phyloP scores from a whole-genome alignment of 805 yeast genomes.

The Schwanniomyces pseudopolymorphus region DNA sequence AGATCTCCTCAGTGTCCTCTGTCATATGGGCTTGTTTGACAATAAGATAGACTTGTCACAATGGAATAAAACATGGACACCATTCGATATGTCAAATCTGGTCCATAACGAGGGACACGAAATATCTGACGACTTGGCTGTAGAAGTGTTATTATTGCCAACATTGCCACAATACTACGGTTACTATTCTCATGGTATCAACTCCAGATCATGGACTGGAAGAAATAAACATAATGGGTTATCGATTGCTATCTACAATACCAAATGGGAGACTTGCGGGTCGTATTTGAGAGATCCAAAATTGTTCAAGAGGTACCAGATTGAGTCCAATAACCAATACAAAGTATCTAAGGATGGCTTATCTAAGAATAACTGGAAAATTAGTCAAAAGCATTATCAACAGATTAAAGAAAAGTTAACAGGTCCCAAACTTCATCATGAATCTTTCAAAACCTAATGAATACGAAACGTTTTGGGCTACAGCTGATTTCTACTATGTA shows the following conservation, averaged over 20 bases:
- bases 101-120: slow-evolving; percentile 16
- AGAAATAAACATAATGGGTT: slow-evolving; percentile 70
- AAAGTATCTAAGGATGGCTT: slow-evolving; percentile 16
- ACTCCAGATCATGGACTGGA: slow-evolving; percentile 70
- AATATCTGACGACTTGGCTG: slow-evolving; percentile 51
- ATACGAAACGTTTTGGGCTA: background rate
- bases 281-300: slow-evolving; percentile 27
- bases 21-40: slow-evolving; percentile 69
- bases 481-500: background rate
- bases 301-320: slow-evolving; percentile 26
- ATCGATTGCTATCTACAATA: slow-evolving; percentile 61
- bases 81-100: slow-evolving; percentile 26
- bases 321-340: slow-evolving; percentile 24
- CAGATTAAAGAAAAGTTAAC: slow-evolving; percentile 23
- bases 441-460: background rate
- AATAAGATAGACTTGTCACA: slow-evolving; percentile 28
- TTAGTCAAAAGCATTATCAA: slow-evolving; percentile 27
- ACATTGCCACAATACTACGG: slow-evolving; percentile 65
- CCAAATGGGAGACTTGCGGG: slow-evolving; percentile 45
- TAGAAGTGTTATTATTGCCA: slow-evolving; percentile 66
- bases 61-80: slow-evolving; percentile 32
- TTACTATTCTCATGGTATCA: slow-evolving; percentile 62
- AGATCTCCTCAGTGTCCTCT: slow-evolving; percentile 70
- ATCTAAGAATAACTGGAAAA: slow-evolving; percentile 28
- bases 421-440: background rate